Percentiles rank a stretch among this genome's conserved stretches.
Evolutionary conservation across 1,284 basidiomycete species (phyloP).

Genomic region (Tylopilus orsonianus): DNA sequence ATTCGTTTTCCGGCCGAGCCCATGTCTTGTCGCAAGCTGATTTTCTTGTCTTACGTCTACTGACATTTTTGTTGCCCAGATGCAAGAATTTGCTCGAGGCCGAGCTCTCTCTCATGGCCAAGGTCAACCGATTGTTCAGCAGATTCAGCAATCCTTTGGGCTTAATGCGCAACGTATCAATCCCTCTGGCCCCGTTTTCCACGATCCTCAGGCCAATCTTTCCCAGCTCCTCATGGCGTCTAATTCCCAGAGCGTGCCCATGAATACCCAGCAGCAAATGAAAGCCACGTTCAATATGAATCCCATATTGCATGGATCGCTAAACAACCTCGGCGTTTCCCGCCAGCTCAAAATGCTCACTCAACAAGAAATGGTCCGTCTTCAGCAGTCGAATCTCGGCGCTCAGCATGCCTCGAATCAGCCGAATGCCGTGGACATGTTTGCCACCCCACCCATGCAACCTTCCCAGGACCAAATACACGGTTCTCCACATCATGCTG

Average conservation of each 20-base stretch:
- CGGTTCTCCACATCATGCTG: constrained; percentile 46
- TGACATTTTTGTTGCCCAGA: constrained; percentile 37
- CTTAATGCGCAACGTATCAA: constrained; percentile 34
- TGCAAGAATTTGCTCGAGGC: constrained; percentile 49
- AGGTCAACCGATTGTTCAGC: constrained; percentile 35
- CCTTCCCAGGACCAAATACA: constrained; percentile 44
- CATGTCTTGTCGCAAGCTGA: constrained; percentile 6
- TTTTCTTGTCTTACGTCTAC: constrained; percentile 20
- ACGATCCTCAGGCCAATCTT: constrained; percentile 43
- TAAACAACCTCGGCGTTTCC: constrained; percentile 32
- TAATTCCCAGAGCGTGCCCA: constrained; percentile 39
- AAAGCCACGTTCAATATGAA: constrained; percentile 33
- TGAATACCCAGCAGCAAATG: constrained; percentile 34
- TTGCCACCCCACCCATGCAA: constrained; percentile 41
- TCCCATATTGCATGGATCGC: constrained; percentile 40
- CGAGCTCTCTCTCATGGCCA: constrained; percentile 40
- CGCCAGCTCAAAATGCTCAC: constrained; percentile 53
- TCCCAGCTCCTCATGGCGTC: constrained; percentile 40
- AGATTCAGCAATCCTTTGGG: constrained; percentile 44
- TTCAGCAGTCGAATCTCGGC: constrained; percentile 31
- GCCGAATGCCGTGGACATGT: constrained; percentile 40
- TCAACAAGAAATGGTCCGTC: constrained; percentile 42
- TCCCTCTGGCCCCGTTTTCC: constrained; percentile 37
- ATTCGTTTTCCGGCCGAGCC: background rate
- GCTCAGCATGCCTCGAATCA: constrained; percentile 37